Evolutionary conservation across 2,329 filamentous ascomycete species (phyloP).

Genomic region (Ophiognomonia clavigignenti-juglandacearum): DNA sequence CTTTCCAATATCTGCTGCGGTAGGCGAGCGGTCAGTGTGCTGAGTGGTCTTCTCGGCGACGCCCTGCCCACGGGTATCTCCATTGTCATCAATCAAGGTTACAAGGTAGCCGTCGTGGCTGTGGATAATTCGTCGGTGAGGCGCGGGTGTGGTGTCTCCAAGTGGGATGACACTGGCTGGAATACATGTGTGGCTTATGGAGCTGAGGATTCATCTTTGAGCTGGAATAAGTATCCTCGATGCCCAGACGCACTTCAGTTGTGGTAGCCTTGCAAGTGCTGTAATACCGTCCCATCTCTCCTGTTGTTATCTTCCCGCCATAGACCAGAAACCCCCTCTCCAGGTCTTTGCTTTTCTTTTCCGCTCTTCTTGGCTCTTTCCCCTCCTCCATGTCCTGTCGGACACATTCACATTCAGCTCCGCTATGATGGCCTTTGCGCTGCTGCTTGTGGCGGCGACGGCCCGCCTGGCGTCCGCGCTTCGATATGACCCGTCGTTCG

Average conservation of each 20-base stretch:
- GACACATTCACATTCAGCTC: neutral
- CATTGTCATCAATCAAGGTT: neutral
- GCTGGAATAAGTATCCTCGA: neutral
- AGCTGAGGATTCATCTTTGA: too few species aligned
- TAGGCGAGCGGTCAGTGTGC: neutral
- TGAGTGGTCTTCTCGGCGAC: neutral
- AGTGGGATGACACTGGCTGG: neutral
- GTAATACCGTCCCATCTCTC: neutral
- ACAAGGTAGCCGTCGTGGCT: neutral
- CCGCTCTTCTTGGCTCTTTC: neutral
- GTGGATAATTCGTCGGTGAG: neutral
- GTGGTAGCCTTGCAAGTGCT: neutral
- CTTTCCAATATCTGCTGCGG: neutral
- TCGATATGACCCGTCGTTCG: constrained; percentile 8
- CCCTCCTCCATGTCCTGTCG: neutral
- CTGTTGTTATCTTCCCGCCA: neutral
- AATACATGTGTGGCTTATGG: neutral
- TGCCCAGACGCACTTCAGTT: neutral
- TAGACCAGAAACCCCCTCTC: neutral
- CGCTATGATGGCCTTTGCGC: neutral
- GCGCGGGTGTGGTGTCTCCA: neutral
- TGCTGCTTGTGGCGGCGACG: neutral
- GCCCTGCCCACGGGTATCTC: neutral
- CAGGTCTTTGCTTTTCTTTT: neutral
- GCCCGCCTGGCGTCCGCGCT: neutral